Base-by-base conservation (phyloP, 2,329 filamentous ascomycete species). In the Shiraia sp. region DNA sequence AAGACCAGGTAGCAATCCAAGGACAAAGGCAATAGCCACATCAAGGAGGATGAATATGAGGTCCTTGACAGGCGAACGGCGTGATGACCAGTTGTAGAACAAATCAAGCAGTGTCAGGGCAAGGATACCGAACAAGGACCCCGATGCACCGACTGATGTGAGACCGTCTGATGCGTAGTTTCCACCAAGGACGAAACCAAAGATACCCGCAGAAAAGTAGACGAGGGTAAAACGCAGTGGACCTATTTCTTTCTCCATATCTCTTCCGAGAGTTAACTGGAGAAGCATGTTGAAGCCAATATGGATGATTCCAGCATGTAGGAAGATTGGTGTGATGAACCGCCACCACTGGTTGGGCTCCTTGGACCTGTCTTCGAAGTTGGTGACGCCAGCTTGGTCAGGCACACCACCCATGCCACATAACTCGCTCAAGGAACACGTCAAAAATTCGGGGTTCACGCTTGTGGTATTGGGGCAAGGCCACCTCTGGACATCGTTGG, bases 221-320 rank as follows among this genome's bases (percentile, higher is more conserved):
- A 97, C 90, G 34, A 99, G 71, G 32, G 87, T 82, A 71, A 95
- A 97, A 27, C 93, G 86, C 53, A 96, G 79, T 26, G 87, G 84
- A 3, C 93, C 93, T 57, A 99, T 96, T 37, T 87, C 82, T 53
- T 84, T 81, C 68, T 99, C 93, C 82, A 99, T 95, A 59, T 99
- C 93, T 28, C 87, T 85, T 22, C 87, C 93, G 40, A 97, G 81
- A 0, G 89, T 95, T 61, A 96, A 72, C 68, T 99, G 93, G 15
- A 96, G 79, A 6, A 97, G 79, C 72, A 99, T 79, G 71, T 99
- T 99, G 79, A 97, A 96, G 12, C 83, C 88, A 44, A 99, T 96
- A 65, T 99, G 93, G 49, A 99, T 86, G 41, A 99, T 73, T 10
- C 93, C 93, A 1, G 90, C 90, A 62, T 99, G 93, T 59, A 99